Conservation (phyloP, 768 basidiomycete genomes). For the Phylloporus arenicola region DNA sequence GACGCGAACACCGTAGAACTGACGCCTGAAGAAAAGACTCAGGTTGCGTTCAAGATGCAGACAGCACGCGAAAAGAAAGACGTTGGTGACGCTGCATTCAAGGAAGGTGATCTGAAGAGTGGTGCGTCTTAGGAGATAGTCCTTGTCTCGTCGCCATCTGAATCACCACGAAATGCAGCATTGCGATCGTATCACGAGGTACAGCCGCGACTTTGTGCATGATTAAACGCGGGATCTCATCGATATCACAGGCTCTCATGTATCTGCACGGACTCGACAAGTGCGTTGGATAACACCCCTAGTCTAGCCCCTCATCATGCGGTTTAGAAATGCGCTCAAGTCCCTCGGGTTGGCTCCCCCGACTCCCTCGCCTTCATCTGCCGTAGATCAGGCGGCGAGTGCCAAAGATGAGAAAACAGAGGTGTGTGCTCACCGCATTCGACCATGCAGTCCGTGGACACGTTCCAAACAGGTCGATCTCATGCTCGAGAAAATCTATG, state of each 20-base stretch:
- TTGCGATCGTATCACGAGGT: constrained; percentile 72
- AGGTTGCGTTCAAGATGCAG: constrained; percentile 45
- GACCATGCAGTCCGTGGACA: neutral
- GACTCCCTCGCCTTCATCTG: constrained; percentile 6
- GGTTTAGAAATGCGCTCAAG: constrained; percentile 48
- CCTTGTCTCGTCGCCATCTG: neutral
- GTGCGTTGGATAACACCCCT: constrained; percentile 36
- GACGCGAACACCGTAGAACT: constrained; percentile 18
- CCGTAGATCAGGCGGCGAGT: constrained; percentile 28
- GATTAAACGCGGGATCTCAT: constrained; percentile 2
- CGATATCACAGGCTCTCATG: constrained; percentile 51
- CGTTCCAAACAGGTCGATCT: constrained; percentile 54
- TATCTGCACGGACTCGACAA: constrained; percentile 75
- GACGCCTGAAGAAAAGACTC: constrained; percentile 20
- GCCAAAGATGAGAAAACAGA: constrained; percentile 57
- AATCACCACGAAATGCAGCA: constrained; percentile 38
- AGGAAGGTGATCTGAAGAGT: constrained; percentile 52
- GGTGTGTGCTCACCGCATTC: constrained; percentile 32
- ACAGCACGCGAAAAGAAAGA: constrained; percentile 67
- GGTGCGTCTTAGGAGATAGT: constrained; percentile 37
- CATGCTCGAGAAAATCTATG: constrained; percentile 75
- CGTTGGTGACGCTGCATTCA: constrained; percentile 62
- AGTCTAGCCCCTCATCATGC: neutral
- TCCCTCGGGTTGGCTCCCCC: constrained; percentile 39
- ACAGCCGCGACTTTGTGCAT: constrained; percentile 1